A percentile compares a stretch with the other conserved stretches of the same genome.
These are phyloP conservation scores for Hygrocybe coccinea DNA, from an alignment of 768 basidiomycete species.

Conservation along the genomic window DNA sequence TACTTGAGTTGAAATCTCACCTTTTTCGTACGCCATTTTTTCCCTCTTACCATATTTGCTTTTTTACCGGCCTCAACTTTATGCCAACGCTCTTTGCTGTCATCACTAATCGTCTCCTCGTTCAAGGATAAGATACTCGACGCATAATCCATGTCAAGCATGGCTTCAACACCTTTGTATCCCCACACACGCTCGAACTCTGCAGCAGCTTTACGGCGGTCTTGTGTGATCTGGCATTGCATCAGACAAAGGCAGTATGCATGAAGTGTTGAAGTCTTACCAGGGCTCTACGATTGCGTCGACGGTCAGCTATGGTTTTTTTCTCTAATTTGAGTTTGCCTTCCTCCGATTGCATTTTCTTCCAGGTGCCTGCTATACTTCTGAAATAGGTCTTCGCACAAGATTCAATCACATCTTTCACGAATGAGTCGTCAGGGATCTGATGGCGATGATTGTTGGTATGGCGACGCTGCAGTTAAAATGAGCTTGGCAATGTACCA, in stretches of 20 bases:
- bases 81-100: background rate
- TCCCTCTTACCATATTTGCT: background rate
- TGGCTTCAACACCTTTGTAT: background rate
- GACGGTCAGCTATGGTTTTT: background rate
- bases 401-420: background rate
- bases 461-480: background rate
- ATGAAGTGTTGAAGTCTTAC: background rate
- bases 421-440: background rate
- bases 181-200: background rate
- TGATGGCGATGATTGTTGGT: background rate
- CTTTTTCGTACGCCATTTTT: background rate
- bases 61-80: background rate
- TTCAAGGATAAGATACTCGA: background rate
- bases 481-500: background rate
- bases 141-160: background rate
- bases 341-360: background rate
- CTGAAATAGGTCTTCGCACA: slow-evolving; percentile 1
- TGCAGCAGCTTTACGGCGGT: background rate
- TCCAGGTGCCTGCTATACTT: background rate
- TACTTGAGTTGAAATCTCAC: background rate
- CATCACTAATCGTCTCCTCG: background rate
- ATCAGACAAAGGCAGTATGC: background rate
- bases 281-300: background rate
- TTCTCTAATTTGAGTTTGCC: background rate
- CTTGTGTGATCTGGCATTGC: background rate